Conservation (phyloP, 2,329 filamentous ascomycete species). For the Fusarium sarcochroum region DNA sequence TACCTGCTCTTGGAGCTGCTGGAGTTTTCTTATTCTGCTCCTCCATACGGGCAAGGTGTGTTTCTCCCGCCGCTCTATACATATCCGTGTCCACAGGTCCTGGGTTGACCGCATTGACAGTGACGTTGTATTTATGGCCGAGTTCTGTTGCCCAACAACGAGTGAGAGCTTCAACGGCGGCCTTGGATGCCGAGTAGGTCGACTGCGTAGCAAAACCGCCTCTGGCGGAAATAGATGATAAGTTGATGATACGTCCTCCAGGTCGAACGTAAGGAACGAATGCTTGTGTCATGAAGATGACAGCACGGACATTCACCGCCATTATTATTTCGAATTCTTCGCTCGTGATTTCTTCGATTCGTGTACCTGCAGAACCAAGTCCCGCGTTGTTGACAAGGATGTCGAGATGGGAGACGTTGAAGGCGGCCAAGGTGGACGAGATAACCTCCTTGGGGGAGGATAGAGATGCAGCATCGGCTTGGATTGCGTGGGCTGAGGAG, state of each 20-base stretch:
- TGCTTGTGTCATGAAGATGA: constrained; percentile 19
- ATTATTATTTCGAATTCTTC: background rate
- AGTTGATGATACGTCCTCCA: constrained; percentile 15
- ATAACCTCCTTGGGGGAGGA: background rate
- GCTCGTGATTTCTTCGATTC: background rate
- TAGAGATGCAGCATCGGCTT: background rate
- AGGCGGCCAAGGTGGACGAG: background rate
- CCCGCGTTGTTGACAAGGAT: background rate
- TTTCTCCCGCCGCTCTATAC: constrained; percentile 13
- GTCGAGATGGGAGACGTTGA: background rate
- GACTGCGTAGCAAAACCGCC: constrained; percentile 5
- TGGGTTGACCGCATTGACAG: constrained; percentile 51
- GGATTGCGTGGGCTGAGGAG: background rate
- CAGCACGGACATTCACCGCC: constrained; percentile 4
- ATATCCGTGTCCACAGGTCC: constrained; percentile 48
- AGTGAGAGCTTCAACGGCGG: constrained; percentile 18
- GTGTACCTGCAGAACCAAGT: background rate
- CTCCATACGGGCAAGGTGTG: constrained; percentile 12
- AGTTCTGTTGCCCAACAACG: constrained; percentile 15
- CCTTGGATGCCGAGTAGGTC: constrained; percentile 15
- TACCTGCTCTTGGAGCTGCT: constrained; percentile 13
- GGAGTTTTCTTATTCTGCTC: constrained; percentile 14
- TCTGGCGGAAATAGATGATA: constrained; percentile 19
- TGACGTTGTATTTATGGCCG: constrained; percentile 45
- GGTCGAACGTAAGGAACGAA: background rate